Conservation (phyloP, 768 basidiomycete genomes). For the Leccinum rimulosum region DNA sequence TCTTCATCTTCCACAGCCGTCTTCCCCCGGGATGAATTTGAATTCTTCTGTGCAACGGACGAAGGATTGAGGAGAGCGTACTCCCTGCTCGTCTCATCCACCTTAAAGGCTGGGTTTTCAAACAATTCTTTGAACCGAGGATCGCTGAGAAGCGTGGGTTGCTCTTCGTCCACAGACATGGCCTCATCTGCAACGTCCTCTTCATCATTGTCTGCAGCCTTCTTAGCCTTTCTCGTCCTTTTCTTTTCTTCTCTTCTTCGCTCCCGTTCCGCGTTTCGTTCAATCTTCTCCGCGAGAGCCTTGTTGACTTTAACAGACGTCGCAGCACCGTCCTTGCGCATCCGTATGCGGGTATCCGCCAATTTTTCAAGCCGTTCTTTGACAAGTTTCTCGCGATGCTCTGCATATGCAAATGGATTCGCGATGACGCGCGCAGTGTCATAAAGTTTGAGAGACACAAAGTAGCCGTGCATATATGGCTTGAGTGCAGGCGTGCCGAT, state of each 20-base stretch:
- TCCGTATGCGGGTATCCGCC: conserved; percentile 88
- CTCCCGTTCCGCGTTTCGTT: conserved; percentile 58
- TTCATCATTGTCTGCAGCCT: conserved; percentile 34
- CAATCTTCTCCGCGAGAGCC: conserved; percentile 75
- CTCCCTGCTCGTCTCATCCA: conserved; percentile 87
- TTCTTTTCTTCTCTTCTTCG: conserved; percentile 55
- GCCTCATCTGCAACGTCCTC: conserved; percentile 32
- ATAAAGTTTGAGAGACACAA: conserved; percentile 93
- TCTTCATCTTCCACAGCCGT: conserved; percentile 89
- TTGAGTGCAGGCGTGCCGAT: conserved; percentile 93
- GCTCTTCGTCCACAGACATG: conserved; percentile 33
- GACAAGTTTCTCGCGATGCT: conserved; percentile 87
- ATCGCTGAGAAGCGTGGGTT: conserved; percentile 66
- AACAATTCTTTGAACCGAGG: conserved; percentile 89
- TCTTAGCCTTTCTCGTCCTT: conserved; percentile 43
- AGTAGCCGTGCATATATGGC: conserved; percentile 99
- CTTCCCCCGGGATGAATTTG: conserved; percentile 40
- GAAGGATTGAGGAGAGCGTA: conserved; percentile 94
- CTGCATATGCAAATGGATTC: conserved; percentile 94
- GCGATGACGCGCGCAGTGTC: conserved; percentile 93
- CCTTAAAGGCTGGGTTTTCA: conserved; percentile 86
- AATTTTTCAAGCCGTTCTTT: conserved; percentile 90
- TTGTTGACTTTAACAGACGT: conserved; percentile 53
- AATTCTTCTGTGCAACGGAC: conserved; percentile 53
- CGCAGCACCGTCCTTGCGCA: conserved; percentile 53